Evolutionary conservation across 2,329 filamentous ascomycete genomes (phyloP), one percentile per base, ranked within the genome.

Genomic region (Fusarium miscanthi): DNA sequence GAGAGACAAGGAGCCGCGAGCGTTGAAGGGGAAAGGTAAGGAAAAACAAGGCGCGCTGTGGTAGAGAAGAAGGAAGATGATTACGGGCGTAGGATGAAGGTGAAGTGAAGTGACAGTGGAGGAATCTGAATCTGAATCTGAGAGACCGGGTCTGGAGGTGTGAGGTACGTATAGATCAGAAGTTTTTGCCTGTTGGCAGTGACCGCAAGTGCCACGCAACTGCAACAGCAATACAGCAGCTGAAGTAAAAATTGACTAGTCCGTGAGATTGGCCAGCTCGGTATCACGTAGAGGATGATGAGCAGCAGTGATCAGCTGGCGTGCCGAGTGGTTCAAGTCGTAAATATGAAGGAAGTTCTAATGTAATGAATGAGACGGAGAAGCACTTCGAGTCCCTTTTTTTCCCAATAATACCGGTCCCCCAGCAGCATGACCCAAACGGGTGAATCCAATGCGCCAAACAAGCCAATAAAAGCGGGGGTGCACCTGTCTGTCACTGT

Each of bases 161-260:
- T 31, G 53, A 72, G 70, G 75, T 77, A 77, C 74, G 73, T 77
- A 77, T 77, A 77, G 75, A 69, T 74, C 68, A 77, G 75, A 77
- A 76, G 74, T 73, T 77, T 77, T 75, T 69, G 67, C 65, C 72
- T 60, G 61, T 53, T 68, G 69, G 59, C 59, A 66, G 69, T 66
- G 66, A 64, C 75, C 66, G 75, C 58, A 75, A 63, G 58, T 75
- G 65, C 63, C 59, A 72, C 63, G 65, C 64, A 63, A 66, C 70
- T 69, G 62, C 60, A 73, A 64, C 66, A 49, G 49, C 54, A 59
- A 53, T 23, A 53, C 52, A 75, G 56, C 43, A 72, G 60, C 69
- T 66, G 57, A 40, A 67, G 51, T 43, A 67, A 63, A 66, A 70
- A 31, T 37, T 51, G 25, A 59, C 65, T 54, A 48, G 61, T 33